Conservation (phyloP, 1,284 basidiomycete genomes). For the Cerrena zonata region DNA sequence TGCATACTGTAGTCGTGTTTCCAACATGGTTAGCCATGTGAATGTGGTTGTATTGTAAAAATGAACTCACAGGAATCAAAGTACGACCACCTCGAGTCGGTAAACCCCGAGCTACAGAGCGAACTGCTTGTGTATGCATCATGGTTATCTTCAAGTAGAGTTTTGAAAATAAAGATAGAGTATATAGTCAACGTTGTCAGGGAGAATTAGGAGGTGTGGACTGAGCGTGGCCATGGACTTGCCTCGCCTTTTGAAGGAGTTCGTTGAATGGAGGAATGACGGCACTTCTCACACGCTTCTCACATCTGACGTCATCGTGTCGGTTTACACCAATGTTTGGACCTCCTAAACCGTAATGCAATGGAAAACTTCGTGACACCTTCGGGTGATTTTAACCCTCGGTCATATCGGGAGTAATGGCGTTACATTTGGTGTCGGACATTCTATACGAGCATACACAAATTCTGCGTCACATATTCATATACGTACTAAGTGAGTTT, state of each 20-base stretch:
- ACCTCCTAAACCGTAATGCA: too few relatives aligned
- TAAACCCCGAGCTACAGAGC: background rate
- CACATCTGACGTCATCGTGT: background rate
- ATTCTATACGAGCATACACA: too few relatives aligned
- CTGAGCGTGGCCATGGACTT: background rate
- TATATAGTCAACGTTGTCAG: too few relatives aligned
- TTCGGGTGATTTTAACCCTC: too few relatives aligned
- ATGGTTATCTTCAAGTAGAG: background rate
- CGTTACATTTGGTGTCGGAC: too few relatives aligned
- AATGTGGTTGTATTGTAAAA: background rate
- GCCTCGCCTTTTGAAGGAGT: background rate
- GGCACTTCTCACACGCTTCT: background rate
- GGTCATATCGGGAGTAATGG: too few relatives aligned
- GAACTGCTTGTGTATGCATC: slow-evolving; percentile 2
- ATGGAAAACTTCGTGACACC: too few relatives aligned
- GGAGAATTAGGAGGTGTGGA: background rate
- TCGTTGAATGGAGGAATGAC: background rate
- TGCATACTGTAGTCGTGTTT: slow-evolving; percentile 12
- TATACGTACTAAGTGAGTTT: too few relatives aligned
- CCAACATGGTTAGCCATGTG: background rate
- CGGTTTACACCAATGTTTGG: background rate
- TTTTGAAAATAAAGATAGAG: background rate
- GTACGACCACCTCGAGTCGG: background rate
- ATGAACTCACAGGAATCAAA: background rate
- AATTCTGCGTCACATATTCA: too few relatives aligned